Evolutionary conservation across 2,329 filamentous ascomycete genomes (phyloP).

Genomic region (Stagonosporopsis tanaceti): DNA sequence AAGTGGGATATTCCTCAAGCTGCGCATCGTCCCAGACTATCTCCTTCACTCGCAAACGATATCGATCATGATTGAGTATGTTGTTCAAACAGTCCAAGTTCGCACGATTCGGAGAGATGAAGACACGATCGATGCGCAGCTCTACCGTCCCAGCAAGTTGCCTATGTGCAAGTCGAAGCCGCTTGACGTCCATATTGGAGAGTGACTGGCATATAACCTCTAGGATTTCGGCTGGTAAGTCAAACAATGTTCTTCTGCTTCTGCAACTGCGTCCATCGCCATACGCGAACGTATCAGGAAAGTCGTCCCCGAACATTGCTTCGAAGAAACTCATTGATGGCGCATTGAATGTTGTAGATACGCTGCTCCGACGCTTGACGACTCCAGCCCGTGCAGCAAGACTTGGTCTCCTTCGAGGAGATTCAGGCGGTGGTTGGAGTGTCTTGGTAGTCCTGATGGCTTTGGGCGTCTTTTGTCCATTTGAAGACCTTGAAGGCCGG

Average conservation of each 20-base stretch:
- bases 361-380: conserved; percentile 31
- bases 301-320: conserved; percentile 36
- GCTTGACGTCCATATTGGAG: conserved; percentile 32
- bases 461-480: conserved; percentile 1
- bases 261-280: conserved; percentile 16
- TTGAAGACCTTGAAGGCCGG: conserved; percentile 10
- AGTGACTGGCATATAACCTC: conserved; percentile 26
- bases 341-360: conserved; percentile 27
- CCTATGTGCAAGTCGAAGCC: conserved; percentile 28
- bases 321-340: conserved; percentile 37
- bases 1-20: conserved; percentile 28
- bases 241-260: conserved; percentile 28
- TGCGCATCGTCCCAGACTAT: conserved; percentile 54
- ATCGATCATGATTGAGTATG: conserved; percentile 49
- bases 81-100: conserved; percentile 50
- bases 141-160: conserved; percentile 28
- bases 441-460: background rate
- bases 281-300: conserved; percentile 31
- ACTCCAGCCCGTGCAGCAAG: conserved; percentile 33
- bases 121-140: conserved; percentile 48
- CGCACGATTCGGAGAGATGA: conserved; percentile 52
- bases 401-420: conserved; percentile 33
- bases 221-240: conserved; percentile 32
- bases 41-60: conserved; percentile 45
- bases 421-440: conserved; percentile 23